A percentile compares a stretch with the other conserved stretches of the same genome.
Conservation (phyloP, 805 yeast species). For the Zygoascus tannicola region DNA sequence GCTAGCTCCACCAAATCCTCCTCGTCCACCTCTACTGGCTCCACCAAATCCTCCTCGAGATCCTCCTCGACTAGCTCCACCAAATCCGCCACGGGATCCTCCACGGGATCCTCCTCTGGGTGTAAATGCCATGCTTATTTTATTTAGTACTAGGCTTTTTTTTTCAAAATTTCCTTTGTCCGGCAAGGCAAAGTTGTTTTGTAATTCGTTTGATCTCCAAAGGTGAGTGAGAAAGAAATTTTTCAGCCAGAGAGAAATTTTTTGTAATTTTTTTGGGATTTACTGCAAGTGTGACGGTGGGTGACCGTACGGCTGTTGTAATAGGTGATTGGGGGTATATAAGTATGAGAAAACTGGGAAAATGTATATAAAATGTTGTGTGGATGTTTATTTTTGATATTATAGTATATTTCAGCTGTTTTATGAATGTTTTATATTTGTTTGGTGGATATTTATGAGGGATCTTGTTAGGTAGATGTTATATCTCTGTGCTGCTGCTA, state of each 20-base stretch:
- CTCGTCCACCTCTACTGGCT: slow-evolving; percentile 27
- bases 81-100: slow-evolving; percentile 28
- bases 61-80: slow-evolving; percentile 38
- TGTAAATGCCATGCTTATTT: slow-evolving; percentile 60
- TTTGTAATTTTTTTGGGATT: neutral
- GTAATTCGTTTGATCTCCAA: neutral
- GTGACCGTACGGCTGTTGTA: too few relatives aligned
- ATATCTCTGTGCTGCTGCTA: too few relatives aligned
- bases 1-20: slow-evolving; percentile 29
- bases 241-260: neutral
- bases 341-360: too few relatives aligned
- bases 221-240: neutral
- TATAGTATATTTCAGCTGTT: too few relatives aligned
- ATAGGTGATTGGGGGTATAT: too few relatives aligned
- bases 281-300: neutral
- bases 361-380: too few relatives aligned
- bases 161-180: neutral
- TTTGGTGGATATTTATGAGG: too few relatives aligned
- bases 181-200: too few relatives aligned
- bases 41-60: slow-evolving; percentile 39
- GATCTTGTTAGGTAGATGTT: too few relatives aligned
- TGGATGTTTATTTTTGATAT: too few relatives aligned
- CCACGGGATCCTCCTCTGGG: slow-evolving; percentile 40
- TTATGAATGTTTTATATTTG: too few relatives aligned
- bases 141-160: neutral